Evolutionary conservation across 164 flowering plant genomes (phyloP), one percentile per base, ranked within the genome.

Genomic region (Saururus chinensis): DNA sequence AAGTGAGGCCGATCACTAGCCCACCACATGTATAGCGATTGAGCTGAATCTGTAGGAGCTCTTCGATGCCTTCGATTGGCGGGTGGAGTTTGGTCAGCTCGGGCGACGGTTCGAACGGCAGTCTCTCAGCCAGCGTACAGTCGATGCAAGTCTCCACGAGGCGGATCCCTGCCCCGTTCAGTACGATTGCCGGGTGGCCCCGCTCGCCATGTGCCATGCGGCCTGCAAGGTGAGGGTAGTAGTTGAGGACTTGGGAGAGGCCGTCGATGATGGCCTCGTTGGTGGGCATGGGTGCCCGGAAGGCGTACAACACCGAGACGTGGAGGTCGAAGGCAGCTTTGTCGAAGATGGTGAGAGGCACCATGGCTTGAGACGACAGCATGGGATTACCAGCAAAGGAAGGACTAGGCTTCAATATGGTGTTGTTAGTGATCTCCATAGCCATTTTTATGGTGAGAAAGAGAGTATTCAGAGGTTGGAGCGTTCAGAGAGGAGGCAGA

Each of bases 301-400:
- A n/a, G n/a, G n/a, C n/a, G n/a, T n/a, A n/a, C n/a, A n/a, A n/a
- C n/a, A n/a, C 23, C 4, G 24, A 20, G n/a, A 66, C 42, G 30
- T 66, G 69, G 30, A 53, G 63, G 21, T 66, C 60, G 35, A 60
- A 60, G 53, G 69, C 59, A 12, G 58, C 69, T 1, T 51, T 22
- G 64, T 66, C 69, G 30, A 66, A 66, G 64, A 60, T 53, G 42
- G 63, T 66, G 53, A 66, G 64, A 0, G 64, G 64, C 9, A 66
- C 20, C 9, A 9, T 20, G 22, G 57, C n/a, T n/a, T n/a, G n/a
- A n/a, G n/a, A n/a, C n/a, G n/a, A 7, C n/a, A n/a, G n/a, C n/a
- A n/a, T n/a, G n/a, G n/a, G n/a, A n/a, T n/a, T n/a, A n/a, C n/a
- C n/a, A n/a, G 20, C 1, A 4, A 22, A 1, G 19, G 62, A 25